phyloP scores from a whole-genome alignment of 371 early-diverging fungal species.

The Apophysomyces trapeziformis region DNA sequence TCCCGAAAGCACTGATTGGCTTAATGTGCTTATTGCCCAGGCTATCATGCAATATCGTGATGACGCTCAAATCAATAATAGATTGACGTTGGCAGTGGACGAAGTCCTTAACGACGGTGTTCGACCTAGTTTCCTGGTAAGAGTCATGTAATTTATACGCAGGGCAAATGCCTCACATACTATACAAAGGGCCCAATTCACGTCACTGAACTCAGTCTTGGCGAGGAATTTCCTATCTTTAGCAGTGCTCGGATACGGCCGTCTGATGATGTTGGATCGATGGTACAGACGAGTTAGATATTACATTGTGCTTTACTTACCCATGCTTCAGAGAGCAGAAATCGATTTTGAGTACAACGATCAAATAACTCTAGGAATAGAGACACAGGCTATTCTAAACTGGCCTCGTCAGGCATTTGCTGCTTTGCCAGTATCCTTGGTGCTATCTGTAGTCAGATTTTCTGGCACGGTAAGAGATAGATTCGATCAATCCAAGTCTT shows the following conservation, averaged over 20 bases:
- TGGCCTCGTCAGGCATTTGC: conserved; percentile 90
- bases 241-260: conserved; percentile 72
- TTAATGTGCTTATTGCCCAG: conserved; percentile 90
- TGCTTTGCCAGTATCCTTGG: conserved; percentile 87
- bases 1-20: conserved; percentile 91
- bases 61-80: conserved; percentile 78
- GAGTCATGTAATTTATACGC: conserved; percentile 12
- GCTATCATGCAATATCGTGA: conserved; percentile 81
- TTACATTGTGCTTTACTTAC: neutral
- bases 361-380: conserved; percentile 76
- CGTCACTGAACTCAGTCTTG: conserved; percentile 88
- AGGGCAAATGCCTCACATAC: neutral
- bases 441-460: conserved; percentile 82
- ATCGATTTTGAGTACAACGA: conserved; percentile 84
- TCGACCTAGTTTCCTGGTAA: conserved; percentile 82
- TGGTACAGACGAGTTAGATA: conserved; percentile 46
- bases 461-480: conserved; percentile 76
- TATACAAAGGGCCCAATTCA: conserved; percentile 72
- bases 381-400: conserved; percentile 86
- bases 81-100: conserved; percentile 75
- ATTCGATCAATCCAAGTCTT: neutral
- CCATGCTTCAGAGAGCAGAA: conserved; percentile 62
- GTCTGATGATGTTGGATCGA: conserved; percentile 71
- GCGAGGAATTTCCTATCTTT: conserved; percentile 87
- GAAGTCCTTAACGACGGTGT: conserved; percentile 78